Percentiles rank a stretch among this genome's conserved stretches.
phyloP scores from a whole-genome alignment of 2,329 filamentous ascomycete genomes.

The Zarea fungicola region DNA sequence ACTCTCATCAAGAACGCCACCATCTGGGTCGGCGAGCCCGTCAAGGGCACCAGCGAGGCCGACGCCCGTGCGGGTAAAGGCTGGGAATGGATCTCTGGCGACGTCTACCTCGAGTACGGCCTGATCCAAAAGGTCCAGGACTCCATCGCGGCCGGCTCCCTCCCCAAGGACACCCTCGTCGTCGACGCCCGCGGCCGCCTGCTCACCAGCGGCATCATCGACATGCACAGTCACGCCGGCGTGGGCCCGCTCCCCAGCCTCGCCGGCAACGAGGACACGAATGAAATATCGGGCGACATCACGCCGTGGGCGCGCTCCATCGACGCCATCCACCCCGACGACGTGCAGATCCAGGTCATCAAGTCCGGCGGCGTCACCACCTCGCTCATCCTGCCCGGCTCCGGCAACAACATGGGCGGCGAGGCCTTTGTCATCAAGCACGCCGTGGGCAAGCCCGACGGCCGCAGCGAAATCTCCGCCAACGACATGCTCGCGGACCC shows the following conservation, averaged over 20 bases:
- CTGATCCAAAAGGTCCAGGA: conserved; percentile 51
- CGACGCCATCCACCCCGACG: conserved; percentile 58
- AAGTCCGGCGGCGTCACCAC: conserved; percentile 70
- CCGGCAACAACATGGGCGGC: conserved; percentile 68
- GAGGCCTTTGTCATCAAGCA: conserved; percentile 67
- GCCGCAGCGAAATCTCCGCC: conserved; percentile 58
- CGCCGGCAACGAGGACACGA: conserved; percentile 51
- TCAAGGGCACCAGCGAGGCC: conserved; percentile 41
- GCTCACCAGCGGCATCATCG: conserved; percentile 62
- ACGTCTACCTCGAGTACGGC: conserved; percentile 56
- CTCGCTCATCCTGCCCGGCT: conserved; percentile 60
- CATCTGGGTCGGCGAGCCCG: conserved; percentile 61
- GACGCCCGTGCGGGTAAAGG: conserved; percentile 54
- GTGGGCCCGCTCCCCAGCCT: conserved; percentile 53
- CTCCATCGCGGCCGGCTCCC: conserved; percentile 34
- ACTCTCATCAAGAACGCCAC: conserved; percentile 62
- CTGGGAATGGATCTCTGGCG: conserved; percentile 54
- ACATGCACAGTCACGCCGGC: conserved; percentile 66
- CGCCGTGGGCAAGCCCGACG: conserved; percentile 54
- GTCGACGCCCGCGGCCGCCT: conserved; percentile 56
- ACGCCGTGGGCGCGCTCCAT: conserved; percentile 65
- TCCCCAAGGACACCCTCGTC: conserved; percentile 44
- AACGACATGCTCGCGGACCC: conserved; percentile 61
- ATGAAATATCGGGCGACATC: conserved; percentile 59
- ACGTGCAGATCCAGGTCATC: conserved; percentile 62